Evolutionary conservation across 768 basidiomycete species (phyloP).

Genomic region (Daedalea quercina): DNA sequence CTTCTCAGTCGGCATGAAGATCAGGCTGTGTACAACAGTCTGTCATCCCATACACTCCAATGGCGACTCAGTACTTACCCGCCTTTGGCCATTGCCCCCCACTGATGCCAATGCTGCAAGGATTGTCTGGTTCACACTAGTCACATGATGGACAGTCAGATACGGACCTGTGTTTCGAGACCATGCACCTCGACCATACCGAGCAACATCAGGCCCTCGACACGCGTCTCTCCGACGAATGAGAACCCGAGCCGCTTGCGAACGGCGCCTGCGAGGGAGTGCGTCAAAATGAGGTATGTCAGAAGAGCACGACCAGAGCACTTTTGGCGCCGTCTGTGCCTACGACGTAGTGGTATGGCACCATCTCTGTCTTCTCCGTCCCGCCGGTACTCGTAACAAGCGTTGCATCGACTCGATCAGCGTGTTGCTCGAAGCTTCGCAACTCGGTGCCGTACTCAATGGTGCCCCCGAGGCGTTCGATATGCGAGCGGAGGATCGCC

Average conservation of each 20-base stretch:
- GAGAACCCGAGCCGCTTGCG: slow-evolving; percentile 34
- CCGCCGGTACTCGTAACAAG: slow-evolving; percentile 16
- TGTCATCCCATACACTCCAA: not conserved
- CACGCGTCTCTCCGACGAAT: slow-evolving; percentile 34
- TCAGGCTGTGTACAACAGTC: not conserved
- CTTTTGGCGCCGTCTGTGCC: slow-evolving; percentile 36
- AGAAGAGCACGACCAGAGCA: not conserved
- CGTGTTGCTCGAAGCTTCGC: slow-evolving; percentile 16
- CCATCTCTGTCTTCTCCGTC: slow-evolving; percentile 19
- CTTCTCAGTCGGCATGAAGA: not conserved
- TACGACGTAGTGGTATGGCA: slow-evolving; percentile 27
- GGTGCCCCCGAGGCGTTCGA: slow-evolving; percentile 4
- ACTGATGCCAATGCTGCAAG: not conserved
- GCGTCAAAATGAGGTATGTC: too few species aligned
- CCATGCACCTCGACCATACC: not conserved
- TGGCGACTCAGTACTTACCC: not conserved
- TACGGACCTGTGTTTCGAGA: not conserved
- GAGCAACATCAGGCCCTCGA: not conserved
- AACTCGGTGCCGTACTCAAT: slow-evolving; percentile 12
- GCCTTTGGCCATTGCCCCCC: not conserved
- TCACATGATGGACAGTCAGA: too few species aligned
- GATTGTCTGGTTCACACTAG: not conserved
- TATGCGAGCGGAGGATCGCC: slow-evolving; percentile 10
- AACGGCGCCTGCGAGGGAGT: slow-evolving; percentile 21
- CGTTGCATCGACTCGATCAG: slow-evolving; percentile 23